phyloP scores from a whole-genome alignment of 805 yeast genomes.

The Phaffomyces thermotolerans region DNA sequence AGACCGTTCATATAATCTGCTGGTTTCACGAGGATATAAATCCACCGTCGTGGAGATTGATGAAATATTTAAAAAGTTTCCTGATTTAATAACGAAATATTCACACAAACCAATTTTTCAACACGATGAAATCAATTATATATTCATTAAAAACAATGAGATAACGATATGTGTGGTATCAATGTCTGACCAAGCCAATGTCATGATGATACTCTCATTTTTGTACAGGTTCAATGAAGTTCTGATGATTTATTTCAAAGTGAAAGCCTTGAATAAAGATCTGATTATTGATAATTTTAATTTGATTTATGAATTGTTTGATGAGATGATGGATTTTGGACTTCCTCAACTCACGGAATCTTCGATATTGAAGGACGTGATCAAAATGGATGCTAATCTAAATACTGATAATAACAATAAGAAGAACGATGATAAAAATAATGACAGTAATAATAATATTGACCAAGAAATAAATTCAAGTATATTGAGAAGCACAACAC shows the following conservation, averaged over 20 bases:
- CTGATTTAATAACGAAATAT: not conserved
- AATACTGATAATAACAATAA: not conserved
- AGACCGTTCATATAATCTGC: constrained; percentile 4
- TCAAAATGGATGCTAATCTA: constrained; percentile 46
- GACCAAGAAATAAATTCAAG: constrained; percentile 46
- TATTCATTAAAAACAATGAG: constrained; percentile 48
- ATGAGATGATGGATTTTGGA: constrained; percentile 87
- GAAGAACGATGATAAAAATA: not conserved
- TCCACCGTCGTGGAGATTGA: constrained; percentile 2
- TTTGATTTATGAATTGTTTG: constrained; percentile 65
- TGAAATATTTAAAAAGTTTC: constrained; percentile 21
- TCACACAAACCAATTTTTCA: constrained; percentile 4
- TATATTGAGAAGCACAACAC: constrained; percentile 69
- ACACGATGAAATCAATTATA: constrained; percentile 43
- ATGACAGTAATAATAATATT: constrained; percentile 7
- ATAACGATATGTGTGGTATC: constrained; percentile 21
- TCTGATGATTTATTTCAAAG: constrained; percentile 38
- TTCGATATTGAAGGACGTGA: constrained; percentile 70
- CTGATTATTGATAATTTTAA: constrained; percentile 64
- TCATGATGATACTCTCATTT: constrained; percentile 51
- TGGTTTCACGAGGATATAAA: constrained; percentile 2
- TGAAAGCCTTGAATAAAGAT: constrained; percentile 41
- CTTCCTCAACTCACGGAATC: constrained; percentile 79
- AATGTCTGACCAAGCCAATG: constrained; percentile 34
- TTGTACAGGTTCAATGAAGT: constrained; percentile 40